Base-by-base conservation (phyloP, 106 monocot genomes). In the Acanthochlamys bracteata region DNA sequence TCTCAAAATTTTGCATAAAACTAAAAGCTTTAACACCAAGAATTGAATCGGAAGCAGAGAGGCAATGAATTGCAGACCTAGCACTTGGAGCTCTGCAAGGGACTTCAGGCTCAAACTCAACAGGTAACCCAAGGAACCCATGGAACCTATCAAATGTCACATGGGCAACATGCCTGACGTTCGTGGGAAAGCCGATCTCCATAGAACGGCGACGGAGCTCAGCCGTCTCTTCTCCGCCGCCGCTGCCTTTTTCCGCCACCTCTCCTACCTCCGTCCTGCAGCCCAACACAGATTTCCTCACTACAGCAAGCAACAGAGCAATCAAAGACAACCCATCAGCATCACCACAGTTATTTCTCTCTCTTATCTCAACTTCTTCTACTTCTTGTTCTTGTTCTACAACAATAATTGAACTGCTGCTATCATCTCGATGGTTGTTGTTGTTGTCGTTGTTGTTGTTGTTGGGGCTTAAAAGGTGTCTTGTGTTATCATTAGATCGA, bases 171-270 rank as follows among this genome's bases (percentile, higher is more conserved):
- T 92, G 92, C 20, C 74, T 78, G 22, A 92, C 92, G 20, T 92
- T 70, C 7, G 88, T 92, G 10, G 92, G 92, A 79, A 71, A 82
- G 25, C 88, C 88, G 64, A 92, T 92, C 82, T 92, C 92, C 92
- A 92, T 88, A 19, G 66, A 53, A 27, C 25, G 19, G 53, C 15
- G 24, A 7, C 72, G 65, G 42, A 63, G 66, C 33, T 59, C 75
- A 57, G 20, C 55, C 59, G 22, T 20, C 20, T 22, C 55, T 20
- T 55, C 55, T 20, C 55, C 20, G 55, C 20, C 55, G 4, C 55
- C 55, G 40, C 80, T 78, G 20, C 65, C 79, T 39, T 39, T 66
- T 68, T 80, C 79, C 57, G 77, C 68, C 69, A 49, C 49, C 61
- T 83, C 81, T 24, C 64, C 79, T 41, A 42, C 73, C 68, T 82